A percentile compares a stretch with the other conserved stretches of the same genome.
These are phyloP conservation scores for Syzygium jambos DNA, from an alignment of 345 rosid species.

Conservation along the genomic window DNA sequence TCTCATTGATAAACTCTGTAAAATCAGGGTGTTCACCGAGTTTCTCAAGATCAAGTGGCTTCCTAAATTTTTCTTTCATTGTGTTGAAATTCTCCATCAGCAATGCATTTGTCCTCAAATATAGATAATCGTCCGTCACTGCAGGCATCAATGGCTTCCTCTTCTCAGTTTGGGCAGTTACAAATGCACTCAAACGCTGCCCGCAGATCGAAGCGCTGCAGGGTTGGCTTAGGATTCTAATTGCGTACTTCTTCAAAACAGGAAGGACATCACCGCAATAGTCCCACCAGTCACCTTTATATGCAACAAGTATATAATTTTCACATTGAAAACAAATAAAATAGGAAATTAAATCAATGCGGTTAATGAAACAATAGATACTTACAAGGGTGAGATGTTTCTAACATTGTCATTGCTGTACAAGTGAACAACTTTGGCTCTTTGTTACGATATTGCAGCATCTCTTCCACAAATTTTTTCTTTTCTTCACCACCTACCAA, in stretches of 20 bases:
- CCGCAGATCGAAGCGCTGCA: not conserved
- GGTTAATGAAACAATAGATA: too few species aligned
- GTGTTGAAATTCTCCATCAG: not conserved
- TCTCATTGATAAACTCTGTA: not conserved
- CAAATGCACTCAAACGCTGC: not conserved
- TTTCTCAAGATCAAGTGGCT: not conserved
- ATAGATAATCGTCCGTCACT: not conserved
- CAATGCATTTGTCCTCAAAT: not conserved
- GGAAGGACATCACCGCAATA: slow-evolving; percentile 1
- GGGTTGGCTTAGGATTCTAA: slow-evolving; percentile 9
- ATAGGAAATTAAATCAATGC: too few species aligned
- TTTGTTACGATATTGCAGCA: not conserved
- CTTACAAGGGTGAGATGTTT: not conserved
- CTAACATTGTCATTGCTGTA: not conserved
- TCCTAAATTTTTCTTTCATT: not conserved
- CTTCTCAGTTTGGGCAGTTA: not conserved
- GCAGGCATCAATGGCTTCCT: not conserved
- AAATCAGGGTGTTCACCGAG: not conserved
- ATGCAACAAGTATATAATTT: not conserved
- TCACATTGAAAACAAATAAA: not conserved
- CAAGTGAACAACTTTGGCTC: not conserved
- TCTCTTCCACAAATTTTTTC: not conserved
- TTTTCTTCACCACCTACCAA: not conserved
- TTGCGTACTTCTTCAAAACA: slow-evolving; percentile 1
- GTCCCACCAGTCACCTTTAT: slow-evolving; percentile 8